phyloP scores from a whole-genome alignment of 345 rosid species.

The Kernera saxatilis region DNA sequence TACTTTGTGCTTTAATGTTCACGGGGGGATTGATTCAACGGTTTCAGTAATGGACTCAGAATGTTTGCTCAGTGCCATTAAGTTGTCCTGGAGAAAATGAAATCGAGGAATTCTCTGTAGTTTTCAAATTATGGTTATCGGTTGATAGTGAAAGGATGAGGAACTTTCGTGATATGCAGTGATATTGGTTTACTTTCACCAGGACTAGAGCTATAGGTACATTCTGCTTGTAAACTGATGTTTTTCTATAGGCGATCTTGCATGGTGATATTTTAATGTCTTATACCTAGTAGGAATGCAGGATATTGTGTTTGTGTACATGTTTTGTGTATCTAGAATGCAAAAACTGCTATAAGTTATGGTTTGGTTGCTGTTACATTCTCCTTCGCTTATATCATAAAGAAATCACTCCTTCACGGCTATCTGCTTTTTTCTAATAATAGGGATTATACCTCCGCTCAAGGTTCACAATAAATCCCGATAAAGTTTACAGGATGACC shows the following conservation, averaged over 20 bases:
- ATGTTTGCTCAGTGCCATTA: not conserved
- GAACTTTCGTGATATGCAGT: not conserved
- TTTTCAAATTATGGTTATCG: not conserved
- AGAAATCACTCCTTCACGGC: not conserved
- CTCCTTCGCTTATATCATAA: not conserved
- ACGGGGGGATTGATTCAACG: not conserved
- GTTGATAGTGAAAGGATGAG: constrained; percentile 4
- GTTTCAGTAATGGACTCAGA: not conserved
- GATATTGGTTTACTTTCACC: not conserved
- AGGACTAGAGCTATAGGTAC: not conserved
- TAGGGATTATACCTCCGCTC: constrained; percentile 83
- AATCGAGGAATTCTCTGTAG: not conserved
- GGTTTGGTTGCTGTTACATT: not conserved
- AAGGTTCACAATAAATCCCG: constrained; percentile 82
- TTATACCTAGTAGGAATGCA: not conserved
- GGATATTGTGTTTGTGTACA: too few species aligned
- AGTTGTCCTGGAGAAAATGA: not conserved
- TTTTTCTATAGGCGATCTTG: not conserved
- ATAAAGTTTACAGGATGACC: constrained; percentile 86
- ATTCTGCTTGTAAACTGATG: not conserved
- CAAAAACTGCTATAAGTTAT: not conserved
- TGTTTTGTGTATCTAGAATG: too few species aligned
- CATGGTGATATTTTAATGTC: not conserved
- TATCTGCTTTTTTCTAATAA: not conserved
- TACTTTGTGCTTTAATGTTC: not conserved